Evolutionary conservation across 1,139 yeast genomes (phyloP).

Genomic region (Debaryomycetaceae sp.): DNA sequence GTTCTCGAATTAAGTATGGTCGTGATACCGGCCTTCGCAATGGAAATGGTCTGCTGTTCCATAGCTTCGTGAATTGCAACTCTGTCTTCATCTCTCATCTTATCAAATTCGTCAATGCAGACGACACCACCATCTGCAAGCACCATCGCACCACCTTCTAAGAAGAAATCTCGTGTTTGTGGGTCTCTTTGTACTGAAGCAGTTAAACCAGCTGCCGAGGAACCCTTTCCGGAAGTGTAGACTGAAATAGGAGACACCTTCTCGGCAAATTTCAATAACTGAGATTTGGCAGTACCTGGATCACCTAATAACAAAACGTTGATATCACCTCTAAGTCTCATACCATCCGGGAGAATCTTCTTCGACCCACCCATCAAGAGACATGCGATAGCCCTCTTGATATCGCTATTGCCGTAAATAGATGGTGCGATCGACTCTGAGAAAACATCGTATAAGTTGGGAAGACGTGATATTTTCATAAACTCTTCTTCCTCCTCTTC

Average conservation of each 20-base stretch:
- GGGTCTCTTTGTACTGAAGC: constrained; percentile 96
- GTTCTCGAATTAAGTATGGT: constrained; percentile 95
- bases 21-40: constrained; percentile 98
- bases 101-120: constrained; percentile 98
- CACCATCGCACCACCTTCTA: constrained; percentile 99
- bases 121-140: constrained; percentile 99
- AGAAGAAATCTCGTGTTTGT: constrained; percentile 80
- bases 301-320: constrained; percentile 92
- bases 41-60: constrained; percentile 99
- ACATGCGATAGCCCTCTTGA: constrained; percentile 91
- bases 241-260: constrained; percentile 93
- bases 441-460: constrained; percentile 79
- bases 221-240: constrained; percentile 97
- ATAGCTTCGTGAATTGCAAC: constrained; percentile 99
- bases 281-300: constrained; percentile 99
- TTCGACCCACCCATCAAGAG: constrained; percentile 92
- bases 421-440: constrained; percentile 95
- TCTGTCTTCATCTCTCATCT: constrained; percentile 98
- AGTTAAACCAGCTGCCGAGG: constrained; percentile 98
- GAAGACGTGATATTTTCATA: constrained; percentile 71
- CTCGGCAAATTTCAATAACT: constrained; percentile 88
- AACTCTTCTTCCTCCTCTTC: constrained; percentile 96
- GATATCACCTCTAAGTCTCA: constrained; percentile 95
- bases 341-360: constrained; percentile 89
- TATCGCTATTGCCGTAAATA: constrained; percentile 88